Evolutionary conservation across 768 basidiomycete genomes (phyloP), one percentile per base, ranked within the genome.

Genomic region (Lactarius hengduanensis): DNA sequence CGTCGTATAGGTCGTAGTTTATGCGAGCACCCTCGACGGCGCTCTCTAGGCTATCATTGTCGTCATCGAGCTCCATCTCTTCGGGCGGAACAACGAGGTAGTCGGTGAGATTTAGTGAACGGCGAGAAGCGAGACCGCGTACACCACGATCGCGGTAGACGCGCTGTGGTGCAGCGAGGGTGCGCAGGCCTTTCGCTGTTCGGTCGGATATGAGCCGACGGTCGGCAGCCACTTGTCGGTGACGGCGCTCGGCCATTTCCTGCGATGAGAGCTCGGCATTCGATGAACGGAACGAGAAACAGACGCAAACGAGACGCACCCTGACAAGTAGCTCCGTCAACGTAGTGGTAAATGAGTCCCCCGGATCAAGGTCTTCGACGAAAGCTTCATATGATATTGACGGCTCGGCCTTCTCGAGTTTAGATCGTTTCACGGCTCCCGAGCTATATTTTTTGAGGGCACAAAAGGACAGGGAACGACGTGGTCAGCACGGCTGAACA

Each of bases 261-360:
- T 93, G 68, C 11, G 22, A 36, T 36, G 13, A 66, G 13, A 28
- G 53, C 45, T 68, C 61, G 71, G 30, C 13, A 57, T 57, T 69
- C 55, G 63, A 57, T 32, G 38, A 50, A 18, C 45, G 26, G 15
- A 26, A 7, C 59, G 22, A 11, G 30, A 10, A 30, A 0, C 4
- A 11, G 20, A 34, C 50, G 56, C 18, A 57, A 57, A 54, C 41
- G 45, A 4, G 32, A 73, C 84, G 75, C 72, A 92, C 91, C 78
- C 89, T 90, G 72, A 92, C 91, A 55, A 93, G 80, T 57, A 90
- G 83, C 66, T 92, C 91, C 65, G 92, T 77, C 59, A 93, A 74
- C 0, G 88, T 83, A 5, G 90, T 84, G 0, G 91, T 92, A 75
- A 93, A 92, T 0, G 89, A 86, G 74, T 93, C 91, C 18, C 90